Evolutionary conservation across 805 yeast genomes (phyloP).

Genomic region (Sugiyamaella qingdaonensis): DNA sequence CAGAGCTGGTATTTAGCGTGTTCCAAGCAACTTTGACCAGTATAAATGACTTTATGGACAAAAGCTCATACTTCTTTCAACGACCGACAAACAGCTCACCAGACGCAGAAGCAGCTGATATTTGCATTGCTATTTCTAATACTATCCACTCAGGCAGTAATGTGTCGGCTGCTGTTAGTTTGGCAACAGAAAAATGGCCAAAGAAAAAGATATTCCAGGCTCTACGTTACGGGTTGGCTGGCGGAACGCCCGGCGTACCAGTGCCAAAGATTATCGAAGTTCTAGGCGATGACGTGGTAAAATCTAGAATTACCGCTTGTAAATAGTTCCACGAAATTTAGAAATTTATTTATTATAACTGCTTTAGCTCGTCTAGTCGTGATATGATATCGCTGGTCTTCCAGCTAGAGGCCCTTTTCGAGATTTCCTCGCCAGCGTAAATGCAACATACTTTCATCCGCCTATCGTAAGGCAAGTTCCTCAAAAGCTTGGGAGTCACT

Average conservation of each 20-base stretch:
- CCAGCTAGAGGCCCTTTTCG: background rate
- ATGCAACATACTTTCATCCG: conserved; percentile 86
- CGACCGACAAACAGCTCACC: conserved; percentile 1
- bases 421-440: conserved; percentile 43
- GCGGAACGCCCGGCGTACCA: conserved; percentile 64
- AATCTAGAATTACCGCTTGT: conserved; percentile 12
- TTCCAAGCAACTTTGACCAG: conserved; percentile 50
- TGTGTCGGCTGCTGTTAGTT: background rate
- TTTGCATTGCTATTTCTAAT: background rate
- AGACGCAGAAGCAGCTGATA: background rate
- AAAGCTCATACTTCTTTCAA: conserved; percentile 40
- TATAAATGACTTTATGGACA: conserved; percentile 47
- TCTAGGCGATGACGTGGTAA: conserved; percentile 39
- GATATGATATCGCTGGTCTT: background rate
- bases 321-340: background rate
- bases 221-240: conserved; percentile 65
- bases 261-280: conserved; percentile 54
- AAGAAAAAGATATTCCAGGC: conserved; percentile 45
- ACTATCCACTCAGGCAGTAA: background rate
- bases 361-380: background rate
- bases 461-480: conserved; percentile 69
- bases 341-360: background rate
- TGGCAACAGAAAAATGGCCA: conserved; percentile 1
- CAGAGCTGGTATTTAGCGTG: conserved; percentile 37
- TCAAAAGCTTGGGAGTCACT: conserved; percentile 86